phyloP scores from a whole-genome alignment of 1,139 yeast genomes.

The Blastobotrys raffinosifermentans region DNA sequence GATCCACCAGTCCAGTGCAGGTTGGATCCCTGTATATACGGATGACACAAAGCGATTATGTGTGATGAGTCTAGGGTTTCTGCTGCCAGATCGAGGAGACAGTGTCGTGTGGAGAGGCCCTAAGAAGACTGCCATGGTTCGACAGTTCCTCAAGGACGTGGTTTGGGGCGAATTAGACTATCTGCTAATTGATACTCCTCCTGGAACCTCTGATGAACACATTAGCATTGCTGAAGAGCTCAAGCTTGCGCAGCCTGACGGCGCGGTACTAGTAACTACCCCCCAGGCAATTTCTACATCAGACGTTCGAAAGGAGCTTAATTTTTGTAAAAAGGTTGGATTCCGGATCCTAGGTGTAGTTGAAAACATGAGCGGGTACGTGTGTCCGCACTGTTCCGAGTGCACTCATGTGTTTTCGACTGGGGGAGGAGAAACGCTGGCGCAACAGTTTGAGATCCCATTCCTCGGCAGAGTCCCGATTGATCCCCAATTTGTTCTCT shows the following conservation, averaged over 20 bases:
- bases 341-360: constrained; percentile 78
- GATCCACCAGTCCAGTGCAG: constrained; percentile 73
- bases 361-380: constrained; percentile 96
- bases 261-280: constrained; percentile 92
- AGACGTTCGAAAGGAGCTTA: constrained; percentile 91
- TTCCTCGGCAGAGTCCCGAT: constrained; percentile 87
- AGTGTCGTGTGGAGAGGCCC: constrained; percentile 99
- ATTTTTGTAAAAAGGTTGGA: constrained; percentile 82
- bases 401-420: constrained; percentile 79
- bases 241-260: constrained; percentile 71
- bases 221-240: constrained; percentile 93
- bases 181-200: constrained; percentile 91
- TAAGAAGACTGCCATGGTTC: constrained; percentile 94
- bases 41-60: constrained; percentile 34
- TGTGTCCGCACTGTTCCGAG: constrained; percentile 90
- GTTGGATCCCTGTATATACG: constrained; percentile 85
- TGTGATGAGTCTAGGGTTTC: constrained; percentile 88
- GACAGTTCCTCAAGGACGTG: constrained; percentile 87
- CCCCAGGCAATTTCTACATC: constrained; percentile 92
- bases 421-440: constrained; percentile 83
- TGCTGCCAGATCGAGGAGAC: constrained; percentile 75
- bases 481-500: constrained; percentile 83
- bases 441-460: constrained; percentile 53
- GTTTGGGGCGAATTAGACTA: constrained; percentile 84
- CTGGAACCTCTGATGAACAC: constrained; percentile 98